These are phyloP conservation scores for Ormosia emarginata DNA, from an alignment of 306 rosid genomes.

Conservation along the genomic window DNA sequence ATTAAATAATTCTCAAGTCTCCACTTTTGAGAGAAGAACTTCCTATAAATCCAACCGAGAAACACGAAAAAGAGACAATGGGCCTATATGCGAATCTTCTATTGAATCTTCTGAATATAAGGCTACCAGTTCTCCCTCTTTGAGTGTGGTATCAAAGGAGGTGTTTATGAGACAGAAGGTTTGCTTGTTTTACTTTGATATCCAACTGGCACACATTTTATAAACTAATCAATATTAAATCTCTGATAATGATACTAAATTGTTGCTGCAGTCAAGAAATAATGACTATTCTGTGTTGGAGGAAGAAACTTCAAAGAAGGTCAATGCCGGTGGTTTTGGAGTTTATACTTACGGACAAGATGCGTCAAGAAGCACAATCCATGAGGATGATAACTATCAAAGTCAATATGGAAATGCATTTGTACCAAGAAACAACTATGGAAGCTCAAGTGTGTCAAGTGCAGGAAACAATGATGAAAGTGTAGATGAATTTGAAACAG, in stretches of 20 bases:
- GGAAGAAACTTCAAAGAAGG: conserved; percentile 40
- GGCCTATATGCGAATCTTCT: conserved; percentile 34
- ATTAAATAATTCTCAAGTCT: conserved; percentile 41
- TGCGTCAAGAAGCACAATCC: conserved; percentile 28
- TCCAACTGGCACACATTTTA: conserved; percentile 13
- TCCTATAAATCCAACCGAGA: conserved; percentile 57
- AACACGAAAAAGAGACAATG: conserved; percentile 43
- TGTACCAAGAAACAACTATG: conserved; percentile 43
- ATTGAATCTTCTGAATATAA: conserved; percentile 38
- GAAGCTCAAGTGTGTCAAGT: conserved; percentile 27
- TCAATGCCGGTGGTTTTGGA: conserved; percentile 29
- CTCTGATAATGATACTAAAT: conserved; percentile 20
- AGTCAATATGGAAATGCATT: conserved; percentile 40
- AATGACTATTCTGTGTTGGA: conserved; percentile 34
- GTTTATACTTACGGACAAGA: conserved; percentile 30
- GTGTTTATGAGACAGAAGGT: conserved; percentile 52
- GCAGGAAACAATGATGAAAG: conserved; percentile 25
- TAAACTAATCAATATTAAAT: not conserved
- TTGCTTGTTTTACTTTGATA: conserved; percentile 34
- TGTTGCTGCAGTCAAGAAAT: conserved; percentile 58
- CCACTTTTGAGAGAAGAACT: conserved; percentile 39
- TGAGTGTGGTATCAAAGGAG: conserved; percentile 43
- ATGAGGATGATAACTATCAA: conserved; percentile 35
- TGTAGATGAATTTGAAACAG: conserved; percentile 42
- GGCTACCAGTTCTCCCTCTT: conserved; percentile 33